Conservation (phyloP, 768 basidiomycete species). For the Naganishia friedmannii region DNA sequence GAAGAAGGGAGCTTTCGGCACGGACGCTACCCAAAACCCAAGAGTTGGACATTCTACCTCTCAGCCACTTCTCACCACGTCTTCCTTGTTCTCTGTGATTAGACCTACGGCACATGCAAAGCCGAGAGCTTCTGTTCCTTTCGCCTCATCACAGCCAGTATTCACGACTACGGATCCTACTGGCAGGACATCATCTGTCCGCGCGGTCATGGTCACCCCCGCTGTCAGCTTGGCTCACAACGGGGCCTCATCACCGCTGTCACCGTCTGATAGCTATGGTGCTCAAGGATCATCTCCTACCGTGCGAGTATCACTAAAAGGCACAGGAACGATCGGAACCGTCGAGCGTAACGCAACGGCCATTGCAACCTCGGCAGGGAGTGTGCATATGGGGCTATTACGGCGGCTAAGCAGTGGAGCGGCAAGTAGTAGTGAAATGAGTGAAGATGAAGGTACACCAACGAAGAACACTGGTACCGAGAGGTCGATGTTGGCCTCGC, state of each 20-base stretch:
- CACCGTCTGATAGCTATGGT: constrained; percentile 25
- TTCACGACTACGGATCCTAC: constrained; percentile 12
- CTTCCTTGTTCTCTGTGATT: constrained; percentile 24
- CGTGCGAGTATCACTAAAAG: constrained; percentile 33
- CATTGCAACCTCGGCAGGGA: constrained; percentile 2
- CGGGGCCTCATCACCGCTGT: constrained; percentile 13
- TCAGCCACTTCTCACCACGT: constrained; percentile 33
- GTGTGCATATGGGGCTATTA: constrained; percentile 39
- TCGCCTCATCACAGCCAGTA: constrained; percentile 15
- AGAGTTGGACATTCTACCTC: constrained; percentile 41
- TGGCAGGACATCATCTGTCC: constrained; percentile 4
- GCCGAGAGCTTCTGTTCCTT: neutral
- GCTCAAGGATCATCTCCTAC: constrained; percentile 41
- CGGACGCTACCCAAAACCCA: constrained; percentile 13
- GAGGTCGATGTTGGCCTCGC: constrained; percentile 9
- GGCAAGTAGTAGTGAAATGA: constrained; percentile 36
- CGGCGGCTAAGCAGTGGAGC: constrained; percentile 37
- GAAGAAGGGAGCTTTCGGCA: constrained; percentile 39
- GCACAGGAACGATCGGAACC: constrained; percentile 12
- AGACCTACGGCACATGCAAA: constrained; percentile 2
- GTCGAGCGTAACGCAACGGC: constrained; percentile 17
- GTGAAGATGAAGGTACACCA: constrained; percentile 49
- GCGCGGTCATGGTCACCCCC: constrained; percentile 2
- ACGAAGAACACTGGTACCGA: constrained; percentile 36
- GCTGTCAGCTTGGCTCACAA: neutral